Base-by-base conservation (phyloP, 2,329 filamentous ascomycete species). In the Parastagonospora avenae region DNA sequence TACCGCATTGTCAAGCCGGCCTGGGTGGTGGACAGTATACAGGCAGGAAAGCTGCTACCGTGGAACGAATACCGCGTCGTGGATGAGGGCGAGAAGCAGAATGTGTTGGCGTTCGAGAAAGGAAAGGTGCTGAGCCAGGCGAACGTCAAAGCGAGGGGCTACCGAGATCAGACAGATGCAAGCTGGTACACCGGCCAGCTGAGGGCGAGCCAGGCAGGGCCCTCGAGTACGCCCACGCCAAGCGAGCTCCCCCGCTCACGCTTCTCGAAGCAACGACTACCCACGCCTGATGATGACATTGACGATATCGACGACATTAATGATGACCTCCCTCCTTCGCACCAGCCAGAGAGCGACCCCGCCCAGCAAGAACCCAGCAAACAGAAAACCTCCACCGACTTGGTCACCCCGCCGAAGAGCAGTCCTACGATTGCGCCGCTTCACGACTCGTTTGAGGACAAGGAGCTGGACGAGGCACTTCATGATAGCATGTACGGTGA, bases 1-100 rank as follows among this genome's bases (percentile, higher is more conserved):
- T 97, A 97, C 73, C 86, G 93, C 39, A 90, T 99, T 32, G 94
- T 97, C 43, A 96, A 94, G 73, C 94, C 94, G 1, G 87, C 91
- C 15, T 99, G 94, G 94, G 84, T 99, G 2, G 87, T 91, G 11
- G 93, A 99, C 62, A 97, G 92, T 54, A 85, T 97, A 39, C 80
- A 85, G 50, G 90, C 90, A 6, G 91, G 91, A 5, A 89, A 84
- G 64, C 75, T 97, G 38, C 78, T 97, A 27, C 88, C 93, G 0
- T 99, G 95, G 94, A 82, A 89, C 53, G 80, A 86, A 10, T 99
- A 94, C 68, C 85, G 91, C 28, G 86, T 97, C 0, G 78, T 97
- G 4, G 90, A 94, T 59, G 91, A 96, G 71, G 92, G 91, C 0
- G 85, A 87, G 0, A 84, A 86, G 8, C 94, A 99, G 74, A 91